Base-by-base conservation (phyloP, 2,329 filamentous ascomycete species). In the Diaporthe sp. region DNA sequence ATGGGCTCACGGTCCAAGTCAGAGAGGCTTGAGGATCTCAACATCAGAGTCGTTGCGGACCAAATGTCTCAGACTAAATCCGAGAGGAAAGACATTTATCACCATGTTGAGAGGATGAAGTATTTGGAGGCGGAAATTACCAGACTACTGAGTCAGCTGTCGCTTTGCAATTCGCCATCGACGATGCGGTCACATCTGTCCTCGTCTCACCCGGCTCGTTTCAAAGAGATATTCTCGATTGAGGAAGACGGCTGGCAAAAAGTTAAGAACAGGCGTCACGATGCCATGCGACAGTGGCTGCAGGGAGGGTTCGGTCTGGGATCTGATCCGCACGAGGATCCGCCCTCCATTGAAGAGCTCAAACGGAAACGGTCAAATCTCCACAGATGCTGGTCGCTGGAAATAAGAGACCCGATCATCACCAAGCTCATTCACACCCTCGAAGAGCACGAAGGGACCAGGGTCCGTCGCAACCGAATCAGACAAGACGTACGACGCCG, bases 1-100 rank as follows among this genome's bases (percentile, higher is more conserved):
- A 89, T 94, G 7, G 92, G 92, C 0, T 86, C 85, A 0, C 86
- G 86, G 22, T 91, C 87, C 2, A 90, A 91, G 73, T 91, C 89
- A 0, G 85, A 88, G 39, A 77, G 81, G 2, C 81, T 94, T 0
- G 78, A 87, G 12, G 78, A 79, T 0, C 79, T 88, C n/a, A 92
- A 90, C 71, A 84, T 93, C 8, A 82, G 85, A 0, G 73, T 77
- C 0, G 81, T 89, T 6, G 78, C 78, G 1, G 75, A 78, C 19
- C 71, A 76, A 0, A 77, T 80, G 10, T 77, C 79, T 1, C 79
- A 81, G 13, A 89, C 86, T 1, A 84, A 80, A n/a, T 73, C 80
- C 0, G 85, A 88, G 74, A 85, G 81, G 35, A 15, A 25, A 2
- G 1, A 71, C 12, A 39, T 15, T 1, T 39, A 27, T 15, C 12